These are phyloP conservation scores for Candida koratica DNA, from an alignment of 805 yeast genomes.

Conservation along the genomic window DNA sequence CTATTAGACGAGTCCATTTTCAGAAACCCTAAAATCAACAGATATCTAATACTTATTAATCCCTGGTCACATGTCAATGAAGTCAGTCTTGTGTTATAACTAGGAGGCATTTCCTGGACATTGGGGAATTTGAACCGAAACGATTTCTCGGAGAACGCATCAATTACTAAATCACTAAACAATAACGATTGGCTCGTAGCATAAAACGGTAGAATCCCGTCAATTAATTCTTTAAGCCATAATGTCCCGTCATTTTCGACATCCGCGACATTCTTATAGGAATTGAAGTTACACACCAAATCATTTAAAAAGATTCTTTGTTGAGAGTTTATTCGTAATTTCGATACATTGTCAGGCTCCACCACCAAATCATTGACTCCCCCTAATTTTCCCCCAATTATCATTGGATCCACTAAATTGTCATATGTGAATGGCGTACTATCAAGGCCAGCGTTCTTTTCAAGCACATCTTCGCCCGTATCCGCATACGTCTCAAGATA, in stretches of 20 bases:
- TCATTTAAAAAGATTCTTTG: conserved; percentile 31
- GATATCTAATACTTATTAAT: conserved; percentile 33
- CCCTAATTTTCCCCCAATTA: conserved; percentile 33
- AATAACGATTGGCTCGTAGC: conserved; percentile 37
- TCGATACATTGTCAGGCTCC: conserved; percentile 16
- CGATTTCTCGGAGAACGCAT: conserved; percentile 16
- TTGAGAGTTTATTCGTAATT: conserved; percentile 17
- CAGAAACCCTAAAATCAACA: conserved; percentile 31
- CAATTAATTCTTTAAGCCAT: conserved; percentile 25
- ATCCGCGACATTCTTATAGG: conserved; percentile 13
- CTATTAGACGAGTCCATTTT: conserved; percentile 15
- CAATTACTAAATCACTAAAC: conserved; percentile 29
- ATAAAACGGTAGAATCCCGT: conserved; percentile 36
- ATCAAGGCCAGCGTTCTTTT: conserved; percentile 18
- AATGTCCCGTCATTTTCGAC: conserved; percentile 13
- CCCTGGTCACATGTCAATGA: conserved; percentile 40
- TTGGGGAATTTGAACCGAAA: conserved; percentile 24
- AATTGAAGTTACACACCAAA: conserved; percentile 29
- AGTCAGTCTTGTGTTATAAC: conserved; percentile 40
- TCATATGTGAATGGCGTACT: conserved; percentile 14
- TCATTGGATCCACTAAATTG: conserved; percentile 16
- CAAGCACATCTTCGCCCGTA: conserved; percentile 17
- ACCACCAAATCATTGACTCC: conserved; percentile 33
- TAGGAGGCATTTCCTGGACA: conserved; percentile 32
- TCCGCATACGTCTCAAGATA: conserved; percentile 26